Percentiles rank a stretch among this genome's conserved stretches.
Conservation (phyloP, 768 basidiomycete species). For the Suillus paluster region DNA sequence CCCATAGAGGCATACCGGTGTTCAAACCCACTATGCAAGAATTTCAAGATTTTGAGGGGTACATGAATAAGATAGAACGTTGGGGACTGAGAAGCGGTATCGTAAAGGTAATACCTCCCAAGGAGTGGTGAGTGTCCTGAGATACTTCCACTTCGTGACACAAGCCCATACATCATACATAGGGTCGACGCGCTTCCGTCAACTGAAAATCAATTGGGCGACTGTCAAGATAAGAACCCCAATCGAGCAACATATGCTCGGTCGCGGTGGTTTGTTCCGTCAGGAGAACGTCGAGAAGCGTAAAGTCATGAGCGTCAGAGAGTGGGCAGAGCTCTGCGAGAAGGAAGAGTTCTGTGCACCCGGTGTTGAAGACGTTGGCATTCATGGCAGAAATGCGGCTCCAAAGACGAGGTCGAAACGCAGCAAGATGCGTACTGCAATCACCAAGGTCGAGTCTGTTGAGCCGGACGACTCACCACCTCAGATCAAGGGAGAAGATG, state of each 20-base stretch:
- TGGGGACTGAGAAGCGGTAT: constrained; percentile 95
- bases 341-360: constrained; percentile 78
- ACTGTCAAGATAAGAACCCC: constrained; percentile 85
- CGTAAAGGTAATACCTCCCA: constrained; percentile 94
- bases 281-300: constrained; percentile 92
- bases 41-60: constrained; percentile 89
- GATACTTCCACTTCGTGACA: constrained; percentile 12
- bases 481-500: constrained; percentile 53
- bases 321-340: constrained; percentile 81
- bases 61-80: constrained; percentile 82
- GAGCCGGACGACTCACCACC: constrained; percentile 43
- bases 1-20: constrained; percentile 91
- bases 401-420: constrained; percentile 41
- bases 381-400: constrained; percentile 48
- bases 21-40: constrained; percentile 95
- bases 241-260: constrained; percentile 93
- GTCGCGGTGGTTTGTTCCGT: constrained; percentile 83
- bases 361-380: constrained; percentile 68
- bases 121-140: constrained; percentile 75
- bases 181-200: constrained; percentile 79
- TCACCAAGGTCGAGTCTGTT: constrained; percentile 44
- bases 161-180: constrained; percentile 19
- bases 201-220: constrained; percentile 67
- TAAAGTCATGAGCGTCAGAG: constrained; percentile 79
- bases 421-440: constrained; percentile 47